These are phyloP conservation scores for Fusarium solani-melongenae DNA, from an alignment of 2,329 filamentous ascomycete genomes.

Conservation along the genomic window DNA sequence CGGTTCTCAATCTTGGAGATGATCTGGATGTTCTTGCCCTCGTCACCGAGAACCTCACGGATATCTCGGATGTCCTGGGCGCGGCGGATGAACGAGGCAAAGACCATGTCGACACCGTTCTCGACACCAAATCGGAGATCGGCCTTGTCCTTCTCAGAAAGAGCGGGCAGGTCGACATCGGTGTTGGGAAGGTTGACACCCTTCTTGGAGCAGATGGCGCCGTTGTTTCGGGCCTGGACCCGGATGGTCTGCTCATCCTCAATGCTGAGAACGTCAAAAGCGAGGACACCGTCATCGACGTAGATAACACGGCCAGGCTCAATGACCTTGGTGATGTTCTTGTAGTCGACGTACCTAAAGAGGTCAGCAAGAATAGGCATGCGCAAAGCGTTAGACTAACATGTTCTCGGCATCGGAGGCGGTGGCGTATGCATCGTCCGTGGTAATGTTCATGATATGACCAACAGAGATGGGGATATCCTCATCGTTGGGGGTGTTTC, in stretches of 20 bases:
- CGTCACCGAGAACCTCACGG: conserved; percentile 87
- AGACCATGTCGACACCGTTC: conserved; percentile 99
- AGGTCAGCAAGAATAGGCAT: conserved; percentile 5
- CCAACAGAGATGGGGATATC: conserved; percentile 89
- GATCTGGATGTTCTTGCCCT: conserved; percentile 97
- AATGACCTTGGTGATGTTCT: conserved; percentile 99
- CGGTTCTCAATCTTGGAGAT: conserved; percentile 99
- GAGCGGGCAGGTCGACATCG: conserved; percentile 95
- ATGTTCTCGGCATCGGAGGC: conserved; percentile 91
- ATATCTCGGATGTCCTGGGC: conserved; percentile 94
- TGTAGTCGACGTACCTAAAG: conserved; percentile 93
- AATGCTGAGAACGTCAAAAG: conserved; percentile 91
- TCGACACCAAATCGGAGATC: conserved; percentile 96
- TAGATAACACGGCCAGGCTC: conserved; percentile 91
- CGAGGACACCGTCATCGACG: conserved; percentile 97
- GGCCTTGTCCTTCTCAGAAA: conserved; percentile 97
- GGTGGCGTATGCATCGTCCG: conserved; percentile 90
- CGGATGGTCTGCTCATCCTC: conserved; percentile 90
- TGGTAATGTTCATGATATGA: conserved; percentile 93
- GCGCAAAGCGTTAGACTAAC: conserved; percentile 62
- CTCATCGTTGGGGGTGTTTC: conserved; percentile 82
- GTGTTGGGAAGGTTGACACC: conserved; percentile 99
- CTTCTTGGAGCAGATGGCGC: conserved; percentile 98
- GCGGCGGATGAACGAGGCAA: conserved; percentile 97
- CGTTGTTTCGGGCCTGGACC: conserved; percentile 93